Conservation (phyloP, 768 basidiomycete genomes). For the Mycena belliarum region DNA sequence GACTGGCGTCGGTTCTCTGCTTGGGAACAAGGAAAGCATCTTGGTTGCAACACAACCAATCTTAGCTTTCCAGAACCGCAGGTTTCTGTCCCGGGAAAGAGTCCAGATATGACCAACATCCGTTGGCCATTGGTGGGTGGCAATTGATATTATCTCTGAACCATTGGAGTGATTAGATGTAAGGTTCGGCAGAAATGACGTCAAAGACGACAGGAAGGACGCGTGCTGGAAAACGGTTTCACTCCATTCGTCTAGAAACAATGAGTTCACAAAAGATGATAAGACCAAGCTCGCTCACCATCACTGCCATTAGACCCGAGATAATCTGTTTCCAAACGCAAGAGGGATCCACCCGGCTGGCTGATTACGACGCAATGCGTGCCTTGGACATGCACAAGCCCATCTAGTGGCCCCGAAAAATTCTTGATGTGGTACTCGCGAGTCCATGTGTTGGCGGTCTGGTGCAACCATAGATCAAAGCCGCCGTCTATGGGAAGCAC, state of each 20-base stretch:
- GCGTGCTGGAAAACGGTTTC: conserved; percentile 65
- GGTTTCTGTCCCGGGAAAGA: conserved; percentile 81
- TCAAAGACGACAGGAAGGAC: conserved; percentile 66
- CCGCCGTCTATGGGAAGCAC: conserved; percentile 60
- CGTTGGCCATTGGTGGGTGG: conserved; percentile 74
- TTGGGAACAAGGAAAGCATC: conserved; percentile 42
- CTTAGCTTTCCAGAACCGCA: conserved; percentile 83
- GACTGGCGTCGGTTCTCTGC: conserved; percentile 34
- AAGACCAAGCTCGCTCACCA: conserved; percentile 46
- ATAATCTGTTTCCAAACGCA: conserved; percentile 69
- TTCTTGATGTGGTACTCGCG: conserved; percentile 69
- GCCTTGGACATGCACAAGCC: conserved; percentile 67
- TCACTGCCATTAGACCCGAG: conserved; percentile 54
- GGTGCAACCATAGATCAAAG: conserved; percentile 58
- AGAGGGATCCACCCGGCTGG: conserved; percentile 59
- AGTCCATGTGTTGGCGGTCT: conserved; percentile 55
- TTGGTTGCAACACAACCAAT: conserved; percentile 71
- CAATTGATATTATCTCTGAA: conserved; percentile 68
- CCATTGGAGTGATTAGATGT: conserved; percentile 47
- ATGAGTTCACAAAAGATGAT: conserved; percentile 19
- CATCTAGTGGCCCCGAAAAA: conserved; percentile 41
- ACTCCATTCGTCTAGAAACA: conserved; percentile 62
- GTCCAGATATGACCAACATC: conserved; percentile 79
- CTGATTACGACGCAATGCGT: conserved; percentile 66
- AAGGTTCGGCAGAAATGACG: conserved; percentile 62